Percentiles rank a stretch among this genome's conserved stretches.
Evolutionary conservation across 2,329 filamentous ascomycete genomes (phyloP).

Genomic region (Scorias spongiosa): DNA sequence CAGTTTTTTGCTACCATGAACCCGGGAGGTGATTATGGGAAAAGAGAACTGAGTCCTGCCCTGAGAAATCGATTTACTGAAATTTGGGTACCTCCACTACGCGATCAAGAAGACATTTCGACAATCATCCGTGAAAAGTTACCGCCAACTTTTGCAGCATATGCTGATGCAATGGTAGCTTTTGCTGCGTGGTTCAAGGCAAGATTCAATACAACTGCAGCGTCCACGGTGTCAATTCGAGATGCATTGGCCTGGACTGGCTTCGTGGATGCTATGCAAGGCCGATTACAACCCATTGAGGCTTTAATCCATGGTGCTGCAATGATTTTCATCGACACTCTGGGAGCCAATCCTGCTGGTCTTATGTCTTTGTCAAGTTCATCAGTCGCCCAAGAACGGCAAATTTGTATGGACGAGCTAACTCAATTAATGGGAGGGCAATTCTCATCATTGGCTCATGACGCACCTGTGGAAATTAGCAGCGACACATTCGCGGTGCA

Average conservation of each 20-base stretch:
- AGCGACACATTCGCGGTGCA: slow-evolving; percentile 64
- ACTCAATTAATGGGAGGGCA: slow-evolving; percentile 42
- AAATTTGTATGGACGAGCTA: slow-evolving; percentile 58
- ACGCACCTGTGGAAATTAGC: slow-evolving; percentile 15
- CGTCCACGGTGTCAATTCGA: slow-evolving; percentile 72
- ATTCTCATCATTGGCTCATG: slow-evolving; percentile 35
- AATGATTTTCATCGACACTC: slow-evolving; percentile 88
- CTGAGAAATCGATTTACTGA: slow-evolving; percentile 94
- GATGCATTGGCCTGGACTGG: slow-evolving; percentile 88
- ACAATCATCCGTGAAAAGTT: slow-evolving; percentile 77
- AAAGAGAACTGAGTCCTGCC: slow-evolving; percentile 90
- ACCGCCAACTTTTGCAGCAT: slow-evolving; percentile 34
- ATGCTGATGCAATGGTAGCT: slow-evolving; percentile 57
- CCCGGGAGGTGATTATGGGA: slow-evolving; percentile 93
- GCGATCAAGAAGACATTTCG: slow-evolving; percentile 68
- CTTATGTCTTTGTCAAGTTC: slow-evolving; percentile 58
- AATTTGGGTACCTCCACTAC: slow-evolving; percentile 89
- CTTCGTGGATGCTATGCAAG: slow-evolving; percentile 53
- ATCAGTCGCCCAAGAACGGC: slow-evolving; percentile 55
- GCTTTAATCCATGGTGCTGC: slow-evolving; percentile 69
- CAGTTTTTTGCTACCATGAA: slow-evolving; percentile 99
- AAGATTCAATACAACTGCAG: slow-evolving; percentile 58
- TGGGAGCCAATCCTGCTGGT: slow-evolving; percentile 88
- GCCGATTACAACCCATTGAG: slow-evolving; percentile 4
- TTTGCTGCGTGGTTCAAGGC: slow-evolving; percentile 91